These are phyloP conservation scores for Roridomyces roridus DNA, from an alignment of 768 basidiomycete genomes.

Conservation along the genomic window DNA sequence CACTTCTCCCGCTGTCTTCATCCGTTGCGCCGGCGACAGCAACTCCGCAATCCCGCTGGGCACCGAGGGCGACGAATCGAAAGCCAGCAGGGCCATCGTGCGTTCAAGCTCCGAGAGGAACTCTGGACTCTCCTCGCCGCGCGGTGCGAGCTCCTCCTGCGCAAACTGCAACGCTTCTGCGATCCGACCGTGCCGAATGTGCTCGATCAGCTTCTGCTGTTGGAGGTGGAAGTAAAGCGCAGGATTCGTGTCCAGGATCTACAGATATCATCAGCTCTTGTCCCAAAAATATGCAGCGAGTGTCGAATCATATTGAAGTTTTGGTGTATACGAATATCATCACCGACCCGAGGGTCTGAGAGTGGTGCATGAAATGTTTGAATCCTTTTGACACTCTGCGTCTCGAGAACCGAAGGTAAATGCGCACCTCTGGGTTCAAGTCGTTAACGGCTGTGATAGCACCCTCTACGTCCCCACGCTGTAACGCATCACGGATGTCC, in stretches of 20 bases:
- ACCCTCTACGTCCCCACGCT: slow-evolving; percentile 93
- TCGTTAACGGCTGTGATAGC: slow-evolving; percentile 97
- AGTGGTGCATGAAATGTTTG: slow-evolving; percentile 98
- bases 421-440: slow-evolving; percentile 92
- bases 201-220: slow-evolving; percentile 95
- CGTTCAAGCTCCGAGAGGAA: slow-evolving; percentile 91
- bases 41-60: slow-evolving; percentile 79
- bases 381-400: slow-evolving; percentile 68
- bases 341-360: slow-evolving; percentile 83
- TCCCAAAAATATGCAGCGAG: slow-evolving; percentile 24
- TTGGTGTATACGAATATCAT: slow-evolving; percentile 77
- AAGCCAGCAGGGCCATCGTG: slow-evolving; percentile 92
- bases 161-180: slow-evolving; percentile 88
- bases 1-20: slow-evolving; percentile 95
- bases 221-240: slow-evolving; percentile 94
- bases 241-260: slow-evolving; percentile 98
- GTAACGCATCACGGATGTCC: slow-evolving; percentile 92
- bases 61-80: slow-evolving; percentile 65
- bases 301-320: slow-evolving; percentile 87
- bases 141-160: slow-evolving; percentile 90
- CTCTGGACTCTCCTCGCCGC: slow-evolving; percentile 94
- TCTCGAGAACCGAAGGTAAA: slow-evolving; percentile 5
- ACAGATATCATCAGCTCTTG: slow-evolving; percentile 29
- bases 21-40: slow-evolving; percentile 83
- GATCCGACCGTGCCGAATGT: slow-evolving; percentile 83